These are phyloP conservation scores for Aureobasidium sp. DNA, from an alignment of 2,329 filamentous ascomycete genomes.

Conservation along the genomic window DNA sequence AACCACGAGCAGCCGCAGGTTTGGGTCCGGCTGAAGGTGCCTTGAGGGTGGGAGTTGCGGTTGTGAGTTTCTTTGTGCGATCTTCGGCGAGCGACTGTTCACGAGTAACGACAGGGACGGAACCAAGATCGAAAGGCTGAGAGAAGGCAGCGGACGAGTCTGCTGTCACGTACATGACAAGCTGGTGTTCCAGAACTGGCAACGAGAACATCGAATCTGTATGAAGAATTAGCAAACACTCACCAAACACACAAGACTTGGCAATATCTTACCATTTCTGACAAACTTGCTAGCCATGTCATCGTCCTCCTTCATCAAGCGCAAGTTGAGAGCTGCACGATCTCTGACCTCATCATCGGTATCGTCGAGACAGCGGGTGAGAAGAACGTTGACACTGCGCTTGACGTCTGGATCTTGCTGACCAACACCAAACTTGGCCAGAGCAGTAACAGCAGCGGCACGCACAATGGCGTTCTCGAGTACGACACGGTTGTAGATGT, in stretches of 20 bases:
- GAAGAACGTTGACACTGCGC: slow-evolving; percentile 84
- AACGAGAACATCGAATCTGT: slow-evolving; percentile 91
- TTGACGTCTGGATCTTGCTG: slow-evolving; percentile 97
- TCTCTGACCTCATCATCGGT: slow-evolving; percentile 97
- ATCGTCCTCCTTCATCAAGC: slow-evolving; percentile 78
- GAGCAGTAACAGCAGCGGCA: slow-evolving; percentile 87
- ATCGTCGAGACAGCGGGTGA: slow-evolving; percentile 90
- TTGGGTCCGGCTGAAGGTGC: slow-evolving; percentile 80
- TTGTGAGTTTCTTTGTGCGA: slow-evolving; percentile 92
- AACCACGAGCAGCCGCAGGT: slow-evolving; percentile 56
- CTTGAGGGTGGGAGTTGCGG: slow-evolving; percentile 87
- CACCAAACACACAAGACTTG: neutral
- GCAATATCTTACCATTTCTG: slow-evolving; percentile 64
- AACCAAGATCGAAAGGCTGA: slow-evolving; percentile 79
- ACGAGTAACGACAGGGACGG: slow-evolving; percentile 85
- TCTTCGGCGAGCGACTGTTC: slow-evolving; percentile 96
- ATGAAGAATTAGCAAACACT: slow-evolving; percentile 13
- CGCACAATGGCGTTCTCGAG: slow-evolving; percentile 94
- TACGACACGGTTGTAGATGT: slow-evolving; percentile 98
- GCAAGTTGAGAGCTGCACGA: slow-evolving; percentile 84
- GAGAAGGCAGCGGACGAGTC: slow-evolving; percentile 81
- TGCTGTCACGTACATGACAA: slow-evolving; percentile 95
- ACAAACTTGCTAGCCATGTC: slow-evolving; percentile 81
- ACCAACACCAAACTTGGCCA: slow-evolving; percentile 94
- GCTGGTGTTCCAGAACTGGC: slow-evolving; percentile 90